These are phyloP conservation scores for Aspergillus egyptiacus DNA, from an alignment of 495 filamentous ascomycete species.

Conservation along the genomic window DNA sequence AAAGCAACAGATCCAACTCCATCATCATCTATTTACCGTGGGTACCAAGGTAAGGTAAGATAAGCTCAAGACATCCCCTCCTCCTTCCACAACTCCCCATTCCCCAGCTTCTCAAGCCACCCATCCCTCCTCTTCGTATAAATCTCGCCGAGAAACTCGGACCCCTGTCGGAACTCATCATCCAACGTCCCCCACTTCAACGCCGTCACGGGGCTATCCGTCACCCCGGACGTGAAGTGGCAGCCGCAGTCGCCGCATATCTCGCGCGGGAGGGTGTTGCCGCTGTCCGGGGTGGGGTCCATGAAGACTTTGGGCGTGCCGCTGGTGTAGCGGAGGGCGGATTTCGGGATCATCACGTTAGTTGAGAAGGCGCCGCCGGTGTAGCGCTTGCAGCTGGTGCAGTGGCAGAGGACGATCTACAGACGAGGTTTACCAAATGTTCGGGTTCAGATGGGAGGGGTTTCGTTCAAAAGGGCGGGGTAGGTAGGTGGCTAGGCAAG, in stretches of 20 bases:
- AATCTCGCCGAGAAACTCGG: constrained; percentile 19
- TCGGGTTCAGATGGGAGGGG: too few species aligned
- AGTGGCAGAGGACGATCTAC: constrained; percentile 30
- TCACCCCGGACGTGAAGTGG: constrained; percentile 18
- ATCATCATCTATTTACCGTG: too few species aligned
- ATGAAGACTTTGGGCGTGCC: constrained; percentile 23
- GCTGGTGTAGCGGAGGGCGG: constrained; percentile 14
- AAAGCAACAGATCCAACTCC: too few species aligned
- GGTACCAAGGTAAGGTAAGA: too few species aligned
- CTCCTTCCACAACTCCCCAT: neutral
- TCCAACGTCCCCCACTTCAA: constrained; percentile 27
- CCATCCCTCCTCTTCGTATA: constrained; percentile 21
- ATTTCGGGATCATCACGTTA: constrained; percentile 21
- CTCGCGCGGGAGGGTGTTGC: constrained; percentile 10
- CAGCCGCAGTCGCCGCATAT: constrained; percentile 28
- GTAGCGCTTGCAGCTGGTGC: constrained; percentile 28
- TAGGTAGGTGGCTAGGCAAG: neutral
- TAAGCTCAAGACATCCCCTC: neutral
- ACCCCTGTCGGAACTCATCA: constrained; percentile 11
- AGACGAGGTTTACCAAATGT: too few species aligned
- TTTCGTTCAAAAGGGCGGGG: neutral
- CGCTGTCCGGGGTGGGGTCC: constrained; percentile 12
- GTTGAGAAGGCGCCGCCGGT: constrained; percentile 27
- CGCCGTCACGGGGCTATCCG: constrained; percentile 4
- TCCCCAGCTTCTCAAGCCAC: constrained; percentile 17